These are phyloP conservation scores for Micractinium conductrix DNA, from an alignment of 139 green algal species.

Conservation along the genomic window DNA sequence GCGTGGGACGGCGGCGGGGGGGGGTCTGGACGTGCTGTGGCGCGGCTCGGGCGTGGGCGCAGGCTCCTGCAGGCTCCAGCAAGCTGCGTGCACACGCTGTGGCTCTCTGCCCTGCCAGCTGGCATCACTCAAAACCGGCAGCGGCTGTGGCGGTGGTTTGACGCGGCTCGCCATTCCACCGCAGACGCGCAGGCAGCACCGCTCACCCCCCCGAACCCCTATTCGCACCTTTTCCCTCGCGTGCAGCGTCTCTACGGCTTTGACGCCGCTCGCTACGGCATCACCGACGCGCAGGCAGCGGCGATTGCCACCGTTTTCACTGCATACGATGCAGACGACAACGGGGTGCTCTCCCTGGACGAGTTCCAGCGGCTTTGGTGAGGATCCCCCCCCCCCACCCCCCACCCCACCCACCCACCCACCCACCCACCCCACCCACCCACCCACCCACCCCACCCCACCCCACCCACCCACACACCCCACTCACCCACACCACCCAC, in stretches of 20 bases:
- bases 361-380: slow-evolving; percentile 17
- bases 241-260: slow-evolving; percentile 70
- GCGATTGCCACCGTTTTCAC: slow-evolving; percentile 71
- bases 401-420: too few relatives aligned
- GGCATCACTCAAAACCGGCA: too few relatives aligned
- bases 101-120: too few relatives aligned
- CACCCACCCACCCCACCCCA: too few relatives aligned
- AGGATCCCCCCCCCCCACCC: too few relatives aligned
- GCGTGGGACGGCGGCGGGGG: background rate
- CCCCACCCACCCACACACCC: too few relatives aligned
- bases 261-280: slow-evolving; percentile 57
- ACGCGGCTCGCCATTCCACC: too few relatives aligned
- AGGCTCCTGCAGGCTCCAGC: background rate
- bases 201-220: too few relatives aligned
- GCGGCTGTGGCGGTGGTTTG: too few relatives aligned
- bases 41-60: background rate
- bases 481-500: too few relatives aligned
- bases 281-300: slow-evolving; percentile 69
- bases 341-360: slow-evolving; percentile 44
- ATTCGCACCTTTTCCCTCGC: background rate
- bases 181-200: too few relatives aligned
- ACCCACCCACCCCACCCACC: too few relatives aligned
- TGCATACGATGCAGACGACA: slow-evolving; percentile 14
- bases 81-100: background rate
- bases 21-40: background rate